These are phyloP conservation scores for Melocanna baccifera DNA, from an alignment of 176 grass and related monocot genomes.

Conservation along the genomic window DNA sequence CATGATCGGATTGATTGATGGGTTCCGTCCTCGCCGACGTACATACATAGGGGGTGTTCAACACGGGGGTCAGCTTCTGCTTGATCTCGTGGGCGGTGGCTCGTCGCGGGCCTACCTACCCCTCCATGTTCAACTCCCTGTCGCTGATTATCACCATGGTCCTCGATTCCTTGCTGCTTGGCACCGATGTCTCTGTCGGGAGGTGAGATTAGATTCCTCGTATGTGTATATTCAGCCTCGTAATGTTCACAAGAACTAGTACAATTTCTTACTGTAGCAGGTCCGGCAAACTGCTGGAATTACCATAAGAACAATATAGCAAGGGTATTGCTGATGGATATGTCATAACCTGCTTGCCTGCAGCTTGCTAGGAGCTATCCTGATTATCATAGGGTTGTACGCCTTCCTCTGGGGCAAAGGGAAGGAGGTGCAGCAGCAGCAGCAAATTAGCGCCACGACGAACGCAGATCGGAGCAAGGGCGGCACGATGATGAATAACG, in stretches of 20 bases:
- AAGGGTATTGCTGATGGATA: no score
- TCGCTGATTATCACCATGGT: conserved; percentile 29
- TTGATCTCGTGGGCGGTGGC: conserved; percentile 36
- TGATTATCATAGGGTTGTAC: conserved; percentile 48
- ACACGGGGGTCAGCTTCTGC: conserved; percentile 40
- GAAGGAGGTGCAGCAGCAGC: conserved; percentile 7
- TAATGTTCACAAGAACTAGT: no score
- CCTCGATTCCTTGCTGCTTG: conserved; percentile 30
- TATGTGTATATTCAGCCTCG: no score
- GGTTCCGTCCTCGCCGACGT: not conserved
- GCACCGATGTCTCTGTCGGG: conserved; percentile 34
- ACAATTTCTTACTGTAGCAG: no score
- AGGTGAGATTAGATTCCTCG: not conserved
- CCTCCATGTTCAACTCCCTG: conserved; percentile 53
- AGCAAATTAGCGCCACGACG: not conserved
- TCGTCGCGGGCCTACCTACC: conserved; percentile 38
- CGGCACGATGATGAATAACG: not conserved
- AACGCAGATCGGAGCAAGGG: no score
- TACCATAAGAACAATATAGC: no score
- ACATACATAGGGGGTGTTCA: conserved; percentile 25
- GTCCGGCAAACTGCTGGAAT: no score
- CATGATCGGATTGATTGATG: no score
- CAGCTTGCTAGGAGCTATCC: conserved; percentile 28
- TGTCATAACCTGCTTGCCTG: not conserved
- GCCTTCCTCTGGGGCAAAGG: conserved; percentile 52